Evolutionary conservation across 73 alveolate genomes (phyloP).

Genomic region (Effrenium voratum): DNA sequence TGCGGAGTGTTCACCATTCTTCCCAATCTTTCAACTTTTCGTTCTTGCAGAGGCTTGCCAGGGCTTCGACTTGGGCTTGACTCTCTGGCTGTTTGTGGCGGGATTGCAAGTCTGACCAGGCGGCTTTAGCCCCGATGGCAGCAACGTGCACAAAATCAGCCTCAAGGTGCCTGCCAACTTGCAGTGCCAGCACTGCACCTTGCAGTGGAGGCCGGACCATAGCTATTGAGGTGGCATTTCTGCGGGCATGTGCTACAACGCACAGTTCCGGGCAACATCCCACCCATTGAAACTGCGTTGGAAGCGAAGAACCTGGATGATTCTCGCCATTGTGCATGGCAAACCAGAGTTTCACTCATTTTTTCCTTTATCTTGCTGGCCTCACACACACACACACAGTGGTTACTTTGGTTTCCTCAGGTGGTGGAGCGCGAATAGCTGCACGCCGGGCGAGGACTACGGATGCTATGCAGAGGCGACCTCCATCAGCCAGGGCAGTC

Average conservation of each 20-base stretch:
- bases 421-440: slow-evolving; percentile 93
- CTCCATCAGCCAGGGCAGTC: too few relatives aligned
- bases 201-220: slow-evolving; percentile 66
- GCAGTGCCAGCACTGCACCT: slow-evolving; percentile 57
- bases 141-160: slow-evolving; percentile 1
- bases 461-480: slow-evolving; percentile 53
- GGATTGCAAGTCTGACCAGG: not conserved
- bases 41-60: not conserved
- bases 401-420: not conserved
- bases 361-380: too few relatives aligned
- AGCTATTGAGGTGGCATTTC: not conserved
- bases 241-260: not conserved
- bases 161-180: slow-evolving; percentile 9
- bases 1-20: too few relatives aligned
- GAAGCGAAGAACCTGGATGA: too few relatives aligned
- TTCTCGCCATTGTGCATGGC: too few relatives aligned
- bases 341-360: too few relatives aligned
- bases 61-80: not conserved
- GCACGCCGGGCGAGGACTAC: slow-evolving; percentile 79
- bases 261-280: too few relatives aligned
- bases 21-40: too few relatives aligned
- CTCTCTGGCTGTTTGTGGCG: not conserved
- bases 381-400: too few relatives aligned
- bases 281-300: too few relatives aligned
- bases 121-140: slow-evolving; percentile 39